phyloP scores from a whole-genome alignment of 441 rosid species.

The Breynia disticha region DNA sequence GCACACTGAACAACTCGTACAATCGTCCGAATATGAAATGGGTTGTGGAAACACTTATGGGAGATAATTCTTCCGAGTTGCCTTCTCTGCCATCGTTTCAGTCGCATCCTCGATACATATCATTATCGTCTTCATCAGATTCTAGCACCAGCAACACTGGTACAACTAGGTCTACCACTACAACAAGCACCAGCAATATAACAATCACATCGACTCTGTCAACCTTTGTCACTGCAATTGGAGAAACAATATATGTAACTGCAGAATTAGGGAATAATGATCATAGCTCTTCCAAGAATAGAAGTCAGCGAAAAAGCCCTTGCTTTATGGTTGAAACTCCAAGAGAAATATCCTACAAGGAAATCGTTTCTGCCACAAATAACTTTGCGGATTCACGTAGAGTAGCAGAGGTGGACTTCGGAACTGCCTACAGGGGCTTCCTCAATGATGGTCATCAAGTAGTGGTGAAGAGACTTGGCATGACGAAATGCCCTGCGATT shows the following conservation, averaged over 20 bases:
- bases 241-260: slow-evolving; percentile 64
- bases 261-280: slow-evolving; percentile 43
- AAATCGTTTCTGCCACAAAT: slow-evolving; percentile 59
- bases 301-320: slow-evolving; percentile 19
- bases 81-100: slow-evolving; percentile 75
- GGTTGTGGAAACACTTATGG: slow-evolving; percentile 68
- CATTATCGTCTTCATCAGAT: slow-evolving; percentile 50
- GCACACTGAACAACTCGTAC: slow-evolving; percentile 62
- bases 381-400: slow-evolving; percentile 64
- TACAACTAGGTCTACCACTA: slow-evolving; percentile 25
- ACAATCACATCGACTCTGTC: slow-evolving; percentile 34
- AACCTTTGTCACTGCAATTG: slow-evolving; percentile 50
- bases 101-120: slow-evolving; percentile 61
- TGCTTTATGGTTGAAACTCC: slow-evolving; percentile 72
- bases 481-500: slow-evolving; percentile 93
- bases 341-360: slow-evolving; percentile 70
- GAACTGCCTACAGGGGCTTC: slow-evolving; percentile 84
- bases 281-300: slow-evolving; percentile 21
- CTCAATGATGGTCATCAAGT: slow-evolving; percentile 50
- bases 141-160: slow-evolving; percentile 35
- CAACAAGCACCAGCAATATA: slow-evolving; percentile 29
- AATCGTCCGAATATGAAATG: slow-evolving; percentile 88
- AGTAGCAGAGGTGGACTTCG: slow-evolving; percentile 90
- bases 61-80: slow-evolving; percentile 36
- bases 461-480: slow-evolving; percentile 83